Evolutionary conservation across 108 stramenopile species (phyloP).

Genomic region (Cyclostephanos invisitatus): DNA sequence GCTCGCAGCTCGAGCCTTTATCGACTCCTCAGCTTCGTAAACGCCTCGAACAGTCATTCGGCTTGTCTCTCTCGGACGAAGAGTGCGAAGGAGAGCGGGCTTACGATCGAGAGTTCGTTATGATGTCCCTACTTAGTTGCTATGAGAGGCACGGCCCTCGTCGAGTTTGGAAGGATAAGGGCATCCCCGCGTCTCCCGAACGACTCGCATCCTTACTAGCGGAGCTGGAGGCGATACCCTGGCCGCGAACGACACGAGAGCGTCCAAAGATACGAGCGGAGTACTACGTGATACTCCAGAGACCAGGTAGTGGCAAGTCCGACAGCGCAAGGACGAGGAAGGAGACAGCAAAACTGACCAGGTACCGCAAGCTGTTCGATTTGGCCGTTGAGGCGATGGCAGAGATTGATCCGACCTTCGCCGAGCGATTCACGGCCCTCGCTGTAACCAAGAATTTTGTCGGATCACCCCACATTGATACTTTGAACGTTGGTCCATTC

Average conservation of each 20-base stretch:
- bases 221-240: slow-evolving; percentile 39
- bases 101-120: slow-evolving; percentile 50
- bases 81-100: slow-evolving; percentile 21
- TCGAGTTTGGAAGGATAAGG: slow-evolving; percentile 20
- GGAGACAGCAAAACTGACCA: slow-evolving; percentile 53
- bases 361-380: slow-evolving; percentile 54
- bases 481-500: slow-evolving; percentile 65
- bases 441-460: slow-evolving; percentile 68
- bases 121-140: slow-evolving; percentile 45
- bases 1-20: slow-evolving; percentile 65
- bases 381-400: slow-evolving; percentile 49
- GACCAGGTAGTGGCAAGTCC: slow-evolving; percentile 21
- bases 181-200: slow-evolving; percentile 21
- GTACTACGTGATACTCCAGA: slow-evolving; percentile 67
- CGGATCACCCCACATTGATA: slow-evolving; percentile 76
- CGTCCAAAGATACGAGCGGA: slow-evolving; percentile 61
- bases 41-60: slow-evolving; percentile 56
- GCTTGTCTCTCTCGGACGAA: slow-evolving; percentile 28
- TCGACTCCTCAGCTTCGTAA: slow-evolving; percentile 55
- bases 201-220: slow-evolving; percentile 29
- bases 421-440: slow-evolving; percentile 56
- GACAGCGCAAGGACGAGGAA: slow-evolving; percentile 39
- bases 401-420: slow-evolving; percentile 56
- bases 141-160: slow-evolving; percentile 50
- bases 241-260: slow-evolving; percentile 49